A percentile compares a stretch with the other conserved stretches of the same genome.
Conservation (phyloP, 805 yeast species). For the Starmerella stigmatis region DNA sequence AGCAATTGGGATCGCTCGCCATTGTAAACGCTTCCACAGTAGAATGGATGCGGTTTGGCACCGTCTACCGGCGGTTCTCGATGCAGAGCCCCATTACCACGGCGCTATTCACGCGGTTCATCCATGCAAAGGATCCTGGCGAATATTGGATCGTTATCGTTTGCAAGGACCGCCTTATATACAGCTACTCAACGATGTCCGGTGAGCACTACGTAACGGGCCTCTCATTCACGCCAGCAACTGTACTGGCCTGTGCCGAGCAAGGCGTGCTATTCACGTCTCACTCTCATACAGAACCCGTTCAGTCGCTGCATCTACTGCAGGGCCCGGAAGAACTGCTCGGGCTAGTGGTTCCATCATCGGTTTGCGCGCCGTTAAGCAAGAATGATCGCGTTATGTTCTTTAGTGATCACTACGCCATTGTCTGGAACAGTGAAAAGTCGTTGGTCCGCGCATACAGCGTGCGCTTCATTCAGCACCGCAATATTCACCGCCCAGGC, state of each 20-base stretch:
- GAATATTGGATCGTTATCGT: constrained; percentile 18
- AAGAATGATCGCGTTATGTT: constrained; percentile 10
- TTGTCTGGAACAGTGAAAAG: constrained; percentile 6
- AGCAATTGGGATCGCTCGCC: background rate
- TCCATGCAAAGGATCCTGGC: background rate
- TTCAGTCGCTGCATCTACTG: constrained; percentile 3
- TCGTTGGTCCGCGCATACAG: constrained; percentile 1
- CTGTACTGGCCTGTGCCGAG: constrained; percentile 6
- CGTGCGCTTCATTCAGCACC: constrained; percentile 5
- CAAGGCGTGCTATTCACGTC: constrained; percentile 15
- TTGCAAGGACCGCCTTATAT: constrained; percentile 12
- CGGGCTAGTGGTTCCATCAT: constrained; percentile 13
- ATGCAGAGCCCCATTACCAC: constrained; percentile 10
- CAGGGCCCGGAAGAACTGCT: constrained; percentile 16
- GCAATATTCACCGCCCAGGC: background rate
- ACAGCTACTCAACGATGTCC: constrained; percentile 9
- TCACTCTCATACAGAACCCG: background rate
- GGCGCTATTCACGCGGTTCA: constrained; percentile 13
- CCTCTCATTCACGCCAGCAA: constrained; percentile 7
- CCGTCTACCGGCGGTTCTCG: constrained; percentile 7
- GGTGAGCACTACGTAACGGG: constrained; percentile 14
- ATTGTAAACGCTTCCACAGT: constrained; percentile 3
- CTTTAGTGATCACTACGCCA: constrained; percentile 7
- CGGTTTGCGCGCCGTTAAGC: constrained; percentile 12
- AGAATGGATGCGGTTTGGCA: constrained; percentile 10